These are phyloP conservation scores for Ambrosia hybrid DNA, from an alignment of 140 eudicot genomes.

Conservation along the genomic window DNA sequence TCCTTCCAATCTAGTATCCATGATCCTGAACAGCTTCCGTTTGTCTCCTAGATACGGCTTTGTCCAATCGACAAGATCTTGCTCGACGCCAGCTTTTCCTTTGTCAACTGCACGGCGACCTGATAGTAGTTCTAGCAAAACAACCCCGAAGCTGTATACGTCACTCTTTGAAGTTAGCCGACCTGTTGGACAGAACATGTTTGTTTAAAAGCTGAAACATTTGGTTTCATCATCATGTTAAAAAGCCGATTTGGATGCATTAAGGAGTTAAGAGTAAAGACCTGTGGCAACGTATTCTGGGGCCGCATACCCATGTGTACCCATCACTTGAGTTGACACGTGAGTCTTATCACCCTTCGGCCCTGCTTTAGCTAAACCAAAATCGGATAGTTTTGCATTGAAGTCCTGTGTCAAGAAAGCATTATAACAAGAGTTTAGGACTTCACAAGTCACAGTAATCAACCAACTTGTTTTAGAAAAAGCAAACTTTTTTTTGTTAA, in stretches of 20 bases:
- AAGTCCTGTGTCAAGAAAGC: conserved; percentile 54
- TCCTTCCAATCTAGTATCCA: conserved; percentile 65
- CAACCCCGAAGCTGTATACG: conserved; percentile 59
- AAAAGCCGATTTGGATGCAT: neutral
- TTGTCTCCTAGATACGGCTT: conserved; percentile 57
- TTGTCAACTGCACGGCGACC: conserved; percentile 58
- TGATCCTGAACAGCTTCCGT: conserved; percentile 48
- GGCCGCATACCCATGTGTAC: conserved; percentile 93
- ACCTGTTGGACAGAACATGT: conserved; percentile 27
- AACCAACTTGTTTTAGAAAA: too few relatives aligned
- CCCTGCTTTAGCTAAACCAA: conserved; percentile 94
- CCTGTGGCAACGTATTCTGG: conserved; percentile 94
- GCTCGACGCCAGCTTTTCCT: conserved; percentile 43
- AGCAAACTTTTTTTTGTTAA: too few relatives aligned
- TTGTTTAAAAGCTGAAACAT: neutral
- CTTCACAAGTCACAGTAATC: too few relatives aligned
- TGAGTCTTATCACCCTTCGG: conserved; percentile 92
- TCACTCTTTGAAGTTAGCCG: conserved; percentile 60
- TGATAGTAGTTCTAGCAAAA: conserved; percentile 46
- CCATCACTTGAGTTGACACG: conserved; percentile 93
- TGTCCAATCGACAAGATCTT: conserved; percentile 62
- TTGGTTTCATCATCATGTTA: too few relatives aligned
- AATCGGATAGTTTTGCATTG: conserved; percentile 83
- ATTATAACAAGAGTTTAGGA: too few relatives aligned
- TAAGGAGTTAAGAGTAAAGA: neutral